phyloP scores from a whole-genome alignment of 352 stramenopile species.

The Thraustochytrium sp. region DNA sequence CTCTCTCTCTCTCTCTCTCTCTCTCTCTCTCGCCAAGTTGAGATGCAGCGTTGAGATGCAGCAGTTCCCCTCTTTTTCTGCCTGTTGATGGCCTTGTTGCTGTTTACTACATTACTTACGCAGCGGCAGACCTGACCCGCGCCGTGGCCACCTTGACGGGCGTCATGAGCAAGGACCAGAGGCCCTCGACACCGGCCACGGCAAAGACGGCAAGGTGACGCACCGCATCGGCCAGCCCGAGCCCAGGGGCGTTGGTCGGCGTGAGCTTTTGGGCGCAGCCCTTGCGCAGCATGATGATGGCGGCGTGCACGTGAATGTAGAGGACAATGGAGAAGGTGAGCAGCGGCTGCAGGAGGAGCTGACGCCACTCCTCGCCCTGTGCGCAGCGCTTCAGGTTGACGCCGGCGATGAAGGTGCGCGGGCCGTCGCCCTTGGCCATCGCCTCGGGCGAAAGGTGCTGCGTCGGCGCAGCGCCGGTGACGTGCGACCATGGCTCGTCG shows the following conservation, averaged over 20 bases:
- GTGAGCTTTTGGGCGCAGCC: slow-evolving; percentile 25
- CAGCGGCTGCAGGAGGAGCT: slow-evolving; percentile 18
- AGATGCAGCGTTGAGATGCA: too few relatives aligned
- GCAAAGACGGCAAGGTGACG: neutral
- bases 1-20: too few relatives aligned
- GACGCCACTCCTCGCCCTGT: neutral
- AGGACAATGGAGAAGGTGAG: slow-evolving; percentile 17
- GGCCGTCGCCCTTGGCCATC: neutral
- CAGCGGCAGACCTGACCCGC: neutral
- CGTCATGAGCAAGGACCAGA: neutral
- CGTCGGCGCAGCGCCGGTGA: neutral
- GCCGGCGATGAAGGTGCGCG: slow-evolving; percentile 11
- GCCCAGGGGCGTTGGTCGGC: neutral
- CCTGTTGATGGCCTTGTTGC: too few relatives aligned
- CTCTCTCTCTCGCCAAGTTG: too few relatives aligned
- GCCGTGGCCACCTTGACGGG: neutral
- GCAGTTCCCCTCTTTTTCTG: too few relatives aligned
- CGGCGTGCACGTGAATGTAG: slow-evolving; percentile 36
- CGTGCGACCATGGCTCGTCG: neutral
- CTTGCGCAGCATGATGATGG: slow-evolving; percentile 19
- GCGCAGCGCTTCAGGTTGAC: neutral
- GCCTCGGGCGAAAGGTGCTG: neutral
- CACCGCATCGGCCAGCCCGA: neutral
- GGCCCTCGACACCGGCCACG: neutral
- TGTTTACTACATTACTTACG: too few relatives aligned